A percentile compares a stretch with the other conserved stretches of the same genome.
Evolutionary conservation across 345 rosid genomes (phyloP).

Genomic region (Hypericum androsaemum): DNA sequence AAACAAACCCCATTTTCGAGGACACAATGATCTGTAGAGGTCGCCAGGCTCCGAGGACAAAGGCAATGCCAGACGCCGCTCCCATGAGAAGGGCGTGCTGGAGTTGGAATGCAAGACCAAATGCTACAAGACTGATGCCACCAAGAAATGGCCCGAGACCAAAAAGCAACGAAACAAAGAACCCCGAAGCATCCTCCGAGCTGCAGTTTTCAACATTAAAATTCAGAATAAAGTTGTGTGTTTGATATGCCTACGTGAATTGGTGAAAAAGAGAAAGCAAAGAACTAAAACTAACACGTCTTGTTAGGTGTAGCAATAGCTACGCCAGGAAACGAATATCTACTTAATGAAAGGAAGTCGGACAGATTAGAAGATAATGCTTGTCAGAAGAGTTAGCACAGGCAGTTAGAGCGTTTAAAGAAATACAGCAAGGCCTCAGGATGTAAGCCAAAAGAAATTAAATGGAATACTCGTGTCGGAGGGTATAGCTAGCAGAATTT

Average conservation of each 20-base stretch:
- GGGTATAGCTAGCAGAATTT: too few species aligned
- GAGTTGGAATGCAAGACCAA: constrained; percentile 63
- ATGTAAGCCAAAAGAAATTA: constrained; percentile 3
- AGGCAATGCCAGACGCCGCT: constrained; percentile 86
- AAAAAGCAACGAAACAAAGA: constrained; percentile 88
- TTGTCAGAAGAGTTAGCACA: too few species aligned
- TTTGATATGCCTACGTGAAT: background rate
- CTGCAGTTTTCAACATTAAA: constrained; percentile 33
- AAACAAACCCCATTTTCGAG: constrained; percentile 68
- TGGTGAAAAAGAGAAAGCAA: too few species aligned
- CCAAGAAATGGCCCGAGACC: constrained; percentile 96
- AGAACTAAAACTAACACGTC: too few species aligned
- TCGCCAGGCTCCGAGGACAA: constrained; percentile 84
- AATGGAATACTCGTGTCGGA: too few species aligned
- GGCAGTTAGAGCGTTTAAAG: too few species aligned
- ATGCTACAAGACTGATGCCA: constrained; percentile 64
- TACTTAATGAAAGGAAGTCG: too few species aligned
- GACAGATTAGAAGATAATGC: too few species aligned
- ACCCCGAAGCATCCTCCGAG: constrained; percentile 94
- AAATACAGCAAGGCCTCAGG: too few species aligned
- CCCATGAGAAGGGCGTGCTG: constrained; percentile 96
- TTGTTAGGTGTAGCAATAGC: too few species aligned
- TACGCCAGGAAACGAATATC: too few species aligned
- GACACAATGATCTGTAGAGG: constrained; percentile 70
- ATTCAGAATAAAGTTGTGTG: background rate